A percentile compares a stretch with the other conserved stretches of the same genome.
phyloP scores from a whole-genome alignment of 2,329 filamentous ascomycete species.

The Penicillium sclerotigenum region DNA sequence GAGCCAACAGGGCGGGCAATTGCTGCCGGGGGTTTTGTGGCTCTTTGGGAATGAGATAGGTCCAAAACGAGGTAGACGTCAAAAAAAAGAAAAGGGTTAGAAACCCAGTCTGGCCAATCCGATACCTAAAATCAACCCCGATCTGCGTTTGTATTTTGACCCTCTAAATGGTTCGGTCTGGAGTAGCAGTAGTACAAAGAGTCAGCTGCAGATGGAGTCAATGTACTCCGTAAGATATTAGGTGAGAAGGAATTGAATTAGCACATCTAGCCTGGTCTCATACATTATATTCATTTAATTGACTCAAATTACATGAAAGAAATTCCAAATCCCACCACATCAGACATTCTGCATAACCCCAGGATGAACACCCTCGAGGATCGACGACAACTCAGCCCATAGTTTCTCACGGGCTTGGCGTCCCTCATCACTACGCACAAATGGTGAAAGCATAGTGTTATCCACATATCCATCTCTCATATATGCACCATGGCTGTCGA shows the following conservation, averaged over 20 bases:
- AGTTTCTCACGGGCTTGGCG: conserved; percentile 37
- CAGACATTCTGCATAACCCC: conserved; percentile 32
- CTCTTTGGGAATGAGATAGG: neutral
- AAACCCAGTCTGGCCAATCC: neutral
- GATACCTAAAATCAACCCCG: neutral
- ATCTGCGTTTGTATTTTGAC: neutral
- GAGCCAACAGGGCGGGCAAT: neutral
- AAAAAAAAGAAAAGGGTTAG: neutral
- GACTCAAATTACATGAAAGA: neutral
- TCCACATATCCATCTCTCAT: conserved; percentile 38
- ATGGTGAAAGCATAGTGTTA: conserved; percentile 28
- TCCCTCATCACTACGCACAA: conserved; percentile 44
- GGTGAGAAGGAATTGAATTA: neutral
- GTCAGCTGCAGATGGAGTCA: neutral
- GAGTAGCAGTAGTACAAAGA: neutral
- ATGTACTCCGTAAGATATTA: neutral
- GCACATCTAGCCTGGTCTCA: neutral
- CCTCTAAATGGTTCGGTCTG: neutral
- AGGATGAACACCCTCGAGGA: conserved; percentile 44
- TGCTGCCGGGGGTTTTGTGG: neutral
- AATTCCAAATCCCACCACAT: neutral
- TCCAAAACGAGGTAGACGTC: neutral
- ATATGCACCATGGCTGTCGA: conserved; percentile 49
- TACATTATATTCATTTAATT: neutral
- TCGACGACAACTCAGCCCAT: conserved; percentile 45